Evolutionary conservation across 345 rosid genomes (phyloP).

Genomic region (Populus simonii): DNA sequence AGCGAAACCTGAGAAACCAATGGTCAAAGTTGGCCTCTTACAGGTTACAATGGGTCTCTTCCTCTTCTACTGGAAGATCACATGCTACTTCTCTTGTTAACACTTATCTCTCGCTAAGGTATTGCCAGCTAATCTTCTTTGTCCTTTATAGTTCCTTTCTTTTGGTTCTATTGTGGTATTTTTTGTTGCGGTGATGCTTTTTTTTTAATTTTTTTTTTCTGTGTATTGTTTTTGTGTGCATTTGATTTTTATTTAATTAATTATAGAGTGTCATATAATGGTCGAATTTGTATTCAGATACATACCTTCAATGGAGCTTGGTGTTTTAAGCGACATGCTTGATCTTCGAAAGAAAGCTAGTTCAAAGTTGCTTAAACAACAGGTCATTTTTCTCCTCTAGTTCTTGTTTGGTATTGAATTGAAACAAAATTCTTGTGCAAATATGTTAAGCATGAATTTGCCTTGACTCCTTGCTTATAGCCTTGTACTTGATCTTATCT

Average conservation of each 20-base stretch:
- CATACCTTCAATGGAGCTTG: constrained; percentile 75
- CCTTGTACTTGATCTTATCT: neutral
- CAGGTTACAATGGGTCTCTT: constrained; percentile 57
- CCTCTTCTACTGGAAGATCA: constrained; percentile 56
- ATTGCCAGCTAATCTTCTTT: neutral
- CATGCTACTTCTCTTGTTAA: constrained; percentile 84
- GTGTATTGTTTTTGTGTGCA: too few species aligned
- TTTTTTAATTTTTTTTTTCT: neutral
- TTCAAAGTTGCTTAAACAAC: constrained; percentile 62
- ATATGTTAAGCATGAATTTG: neutral
- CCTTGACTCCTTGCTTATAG: neutral
- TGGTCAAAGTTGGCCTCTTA: constrained; percentile 69
- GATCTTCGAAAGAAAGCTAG: constrained; percentile 67
- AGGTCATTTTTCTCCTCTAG: constrained; percentile 33
- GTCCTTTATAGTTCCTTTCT: neutral
- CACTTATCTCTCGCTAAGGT: constrained; percentile 66
- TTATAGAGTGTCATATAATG: neutral
- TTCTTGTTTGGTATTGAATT: neutral
- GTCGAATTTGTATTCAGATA: constrained; percentile 37
- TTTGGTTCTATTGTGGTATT: neutral
- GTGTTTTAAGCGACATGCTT: constrained; percentile 64
- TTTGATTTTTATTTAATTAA: neutral
- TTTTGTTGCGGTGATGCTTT: neutral
- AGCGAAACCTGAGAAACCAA: constrained; percentile 79
- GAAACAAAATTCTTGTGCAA: neutral